Evolutionary conservation across 306 rosid genomes (phyloP).

Genomic region (Pyrus pyrifolia): DNA sequence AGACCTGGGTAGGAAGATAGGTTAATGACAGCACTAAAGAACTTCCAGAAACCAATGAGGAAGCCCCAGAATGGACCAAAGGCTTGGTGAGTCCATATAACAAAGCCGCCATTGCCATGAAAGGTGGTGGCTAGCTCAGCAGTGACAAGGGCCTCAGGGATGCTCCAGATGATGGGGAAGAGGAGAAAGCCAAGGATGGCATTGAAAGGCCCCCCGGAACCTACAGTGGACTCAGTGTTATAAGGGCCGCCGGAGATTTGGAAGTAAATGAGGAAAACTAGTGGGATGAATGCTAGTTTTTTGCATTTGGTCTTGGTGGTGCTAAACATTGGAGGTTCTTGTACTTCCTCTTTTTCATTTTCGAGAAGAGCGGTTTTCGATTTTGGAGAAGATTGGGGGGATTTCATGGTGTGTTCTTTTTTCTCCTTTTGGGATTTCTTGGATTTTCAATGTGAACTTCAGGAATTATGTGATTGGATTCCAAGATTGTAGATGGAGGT

Average conservation of each 20-base stretch:
- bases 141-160: conserved; percentile 70
- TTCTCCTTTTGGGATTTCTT: background rate
- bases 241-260: conserved; percentile 82
- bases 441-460: background rate
- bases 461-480: background rate
- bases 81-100: conserved; percentile 62
- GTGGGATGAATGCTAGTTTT: conserved; percentile 41
- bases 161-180: conserved; percentile 63
- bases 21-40: conserved; percentile 50
- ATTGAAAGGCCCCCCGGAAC: conserved; percentile 45
- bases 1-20: conserved; percentile 52
- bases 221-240: conserved; percentile 52
- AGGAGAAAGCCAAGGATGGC: conserved; percentile 47
- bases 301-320: conserved; percentile 8
- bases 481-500: background rate
- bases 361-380: conserved; percentile 4
- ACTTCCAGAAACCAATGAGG: conserved; percentile 57
- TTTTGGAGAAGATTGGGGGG: background rate
- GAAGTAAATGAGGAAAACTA: conserved; percentile 58
- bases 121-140: conserved; percentile 60
- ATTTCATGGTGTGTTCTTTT: conserved; percentile 9
- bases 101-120: conserved; percentile 70
- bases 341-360: background rate
- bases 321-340: background rate
- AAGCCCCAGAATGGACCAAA: conserved; percentile 80